Conservation (phyloP, 495 filamentous ascomycete species). For the Neurospora sublineolata region DNA sequence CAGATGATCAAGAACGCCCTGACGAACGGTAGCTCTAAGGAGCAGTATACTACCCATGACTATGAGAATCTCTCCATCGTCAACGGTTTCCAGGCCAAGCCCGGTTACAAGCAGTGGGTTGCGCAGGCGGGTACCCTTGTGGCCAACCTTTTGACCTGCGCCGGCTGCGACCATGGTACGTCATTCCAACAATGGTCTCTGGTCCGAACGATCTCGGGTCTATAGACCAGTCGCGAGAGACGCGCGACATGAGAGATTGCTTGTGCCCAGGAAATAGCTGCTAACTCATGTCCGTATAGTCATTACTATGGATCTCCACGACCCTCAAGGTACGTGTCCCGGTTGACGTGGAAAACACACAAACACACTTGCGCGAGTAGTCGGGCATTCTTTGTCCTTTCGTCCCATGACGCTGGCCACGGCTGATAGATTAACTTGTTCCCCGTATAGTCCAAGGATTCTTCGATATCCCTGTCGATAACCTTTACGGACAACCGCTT, state of each 20-base stretch:
- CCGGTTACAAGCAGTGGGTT: conserved; percentile 95
- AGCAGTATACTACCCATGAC: conserved; percentile 42
- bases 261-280: background rate
- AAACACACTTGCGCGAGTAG: conserved; percentile 73
- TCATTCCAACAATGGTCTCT: background rate
- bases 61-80: conserved; percentile 42
- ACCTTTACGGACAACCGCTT: conserved; percentile 80
- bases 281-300: conserved; percentile 32
- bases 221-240: background rate
- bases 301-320: conserved; percentile 95
- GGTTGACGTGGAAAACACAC: conserved; percentile 46
- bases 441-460: conserved; percentile 55
- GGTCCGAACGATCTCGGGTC: background rate
- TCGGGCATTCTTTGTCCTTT: background rate
- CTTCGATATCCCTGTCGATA: conserved; percentile 96
- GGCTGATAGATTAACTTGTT: conserved; percentile 61
- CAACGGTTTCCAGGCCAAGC: conserved; percentile 58
- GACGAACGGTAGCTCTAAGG: conserved; percentile 4
- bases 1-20: conserved; percentile 40
- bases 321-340: conserved; percentile 65
- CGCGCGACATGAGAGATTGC: background rate
- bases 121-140: conserved; percentile 92
- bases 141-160: conserved; percentile 85
- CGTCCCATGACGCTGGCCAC: conserved; percentile 30
- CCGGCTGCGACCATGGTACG: conserved; percentile 77